Evolutionary conservation across 2,329 filamentous ascomycete species (phyloP), one percentile per base, ranked within the genome.

Genomic region (Exophiala calicioides): DNA sequence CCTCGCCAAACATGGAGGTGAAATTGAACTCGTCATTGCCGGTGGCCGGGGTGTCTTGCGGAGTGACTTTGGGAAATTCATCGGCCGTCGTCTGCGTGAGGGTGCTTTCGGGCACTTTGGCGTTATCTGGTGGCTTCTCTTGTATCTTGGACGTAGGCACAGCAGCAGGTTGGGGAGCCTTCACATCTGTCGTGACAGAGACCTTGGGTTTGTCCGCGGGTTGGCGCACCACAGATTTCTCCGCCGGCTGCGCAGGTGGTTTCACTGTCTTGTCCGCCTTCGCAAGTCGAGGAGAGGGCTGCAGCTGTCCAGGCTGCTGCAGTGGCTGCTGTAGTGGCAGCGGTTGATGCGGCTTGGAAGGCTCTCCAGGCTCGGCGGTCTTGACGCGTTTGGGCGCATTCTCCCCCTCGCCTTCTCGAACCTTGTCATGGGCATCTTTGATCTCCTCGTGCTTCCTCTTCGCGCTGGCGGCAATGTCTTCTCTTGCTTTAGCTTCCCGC

Each of bases 11-110:
- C 48, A 68, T 64, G 1, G 68, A 66, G 38, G 69, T 66, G 44
- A 72, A 71, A 34, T 68, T 68, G 47, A 72, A 61, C 3, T 68
- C 68, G 12, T 66, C 65, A 10, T 58, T 58, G 2, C 46, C 49
- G 5, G 53, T 37, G 16, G 54, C 58, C 24, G 62, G 51, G 18
- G 59, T 54, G 29, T 58, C 50, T 57, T 65, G 64, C 13, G 47
- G 61, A 42, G 37, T 50, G 3, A 59, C 47, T 15, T 58, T 60
- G 23, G 42, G 32, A 33, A 53, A 49, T 27, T 50, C 52, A 24
- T 60, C 50, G 24, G 39, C 24, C 18, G 47, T 43, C 21, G 35
- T 44, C 19, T 40, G 48, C 26, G 36, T 53, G 31, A 45, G 40
- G 62, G 6, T 64, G 59, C 6, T 66, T 20, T 46, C 40, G 26